Base-by-base conservation (phyloP, 2,329 filamentous ascomycete species). In the Pseudogymnoascus sp. region DNA sequence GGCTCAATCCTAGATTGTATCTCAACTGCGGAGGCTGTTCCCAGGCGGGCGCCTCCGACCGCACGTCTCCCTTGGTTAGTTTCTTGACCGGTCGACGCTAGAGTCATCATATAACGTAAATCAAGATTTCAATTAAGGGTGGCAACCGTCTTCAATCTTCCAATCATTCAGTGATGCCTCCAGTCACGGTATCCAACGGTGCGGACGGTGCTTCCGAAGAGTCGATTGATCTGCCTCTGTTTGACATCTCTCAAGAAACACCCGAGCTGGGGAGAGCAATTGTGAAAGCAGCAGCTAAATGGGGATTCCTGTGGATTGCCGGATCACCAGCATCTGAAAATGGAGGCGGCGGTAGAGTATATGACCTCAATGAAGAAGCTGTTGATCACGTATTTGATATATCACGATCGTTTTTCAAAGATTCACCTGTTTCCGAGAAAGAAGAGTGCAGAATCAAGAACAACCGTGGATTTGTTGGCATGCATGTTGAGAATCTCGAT, bases 391-490 rank as follows among this genome's bases (percentile, higher is more conserved):
- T 52, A 52, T 52, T 52, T 52, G 45, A 28, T n/a, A 30, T 52
- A 52, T 52, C 45, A 5, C 45, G 45, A 11, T 52, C 45, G 7
- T 52, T 52, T 52, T 52, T 52, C 23, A 52, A 52, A 52, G 23
- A 52, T 11, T 28, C 45, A 3, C 45, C 45, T 52, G 45, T 30
- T 30, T 52, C 45, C 23, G 45, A 52, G 23, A 52, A 52, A 16
- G 45, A 52, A 30, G 45, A 52, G 45, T 52, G 45, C 14, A 23
- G 23, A 16, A 75, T 84, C 42, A 76, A 80, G 45, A 84, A 80
- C 72, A 84, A 79, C 66, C 75, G 84, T 64, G 82, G 82, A 60
- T 80, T 84, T 67, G 77, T 85, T 45, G 78, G 79, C 61, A 84
- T 84, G 82, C 82, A 85, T 66, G 80, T 84, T 52, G 45, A 52